Evolutionary conservation across 2,329 filamentous ascomycete species (phyloP).

Genomic region (Juglanconis sp.): DNA sequence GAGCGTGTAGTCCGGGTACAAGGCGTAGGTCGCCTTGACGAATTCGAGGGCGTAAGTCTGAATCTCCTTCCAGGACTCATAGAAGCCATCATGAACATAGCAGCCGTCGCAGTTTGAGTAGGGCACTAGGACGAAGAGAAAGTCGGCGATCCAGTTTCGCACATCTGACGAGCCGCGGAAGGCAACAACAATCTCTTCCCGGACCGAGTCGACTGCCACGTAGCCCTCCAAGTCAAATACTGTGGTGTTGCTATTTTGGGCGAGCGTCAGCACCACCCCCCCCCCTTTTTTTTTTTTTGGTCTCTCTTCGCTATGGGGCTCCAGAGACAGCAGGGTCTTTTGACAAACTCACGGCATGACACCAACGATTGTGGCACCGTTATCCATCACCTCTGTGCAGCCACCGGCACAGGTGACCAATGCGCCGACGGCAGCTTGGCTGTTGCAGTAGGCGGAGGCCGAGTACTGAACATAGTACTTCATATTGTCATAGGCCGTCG

Average conservation of each 20-base stretch:
- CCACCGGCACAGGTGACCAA: slow-evolving; percentile 40
- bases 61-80: slow-evolving; percentile 55
- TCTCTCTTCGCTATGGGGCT: too few species aligned
- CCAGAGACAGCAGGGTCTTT: not conserved
- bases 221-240: slow-evolving; percentile 42
- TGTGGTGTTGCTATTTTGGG: slow-evolving; percentile 17
- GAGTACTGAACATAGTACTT: slow-evolving; percentile 51
- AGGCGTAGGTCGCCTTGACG: slow-evolving; percentile 39
- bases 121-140: slow-evolving; percentile 36
- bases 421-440: slow-evolving; percentile 34
- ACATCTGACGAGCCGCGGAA: slow-evolving; percentile 58
- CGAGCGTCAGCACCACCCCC: not conserved
- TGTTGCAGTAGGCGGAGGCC: slow-evolving; percentile 53
- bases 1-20: slow-evolving; percentile 51
- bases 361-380: slow-evolving; percentile 41
- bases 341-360: slow-evolving; percentile 35
- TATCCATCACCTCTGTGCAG: slow-evolving; percentile 43
- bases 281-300: too few species aligned
- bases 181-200: slow-evolving; percentile 54
- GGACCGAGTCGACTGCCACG: slow-evolving; percentile 46
- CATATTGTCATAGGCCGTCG: slow-evolving; percentile 36
- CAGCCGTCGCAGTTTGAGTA: slow-evolving; percentile 38
- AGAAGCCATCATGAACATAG: slow-evolving; percentile 56
- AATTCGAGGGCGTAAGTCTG: slow-evolving; percentile 36
- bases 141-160: slow-evolving; percentile 60